A percentile compares a stretch with the other conserved stretches of the same genome.
Evolutionary conservation across 202 grass and related monocot species (phyloP).

Genomic region (Bolboschoenoplectus hybrid): DNA sequence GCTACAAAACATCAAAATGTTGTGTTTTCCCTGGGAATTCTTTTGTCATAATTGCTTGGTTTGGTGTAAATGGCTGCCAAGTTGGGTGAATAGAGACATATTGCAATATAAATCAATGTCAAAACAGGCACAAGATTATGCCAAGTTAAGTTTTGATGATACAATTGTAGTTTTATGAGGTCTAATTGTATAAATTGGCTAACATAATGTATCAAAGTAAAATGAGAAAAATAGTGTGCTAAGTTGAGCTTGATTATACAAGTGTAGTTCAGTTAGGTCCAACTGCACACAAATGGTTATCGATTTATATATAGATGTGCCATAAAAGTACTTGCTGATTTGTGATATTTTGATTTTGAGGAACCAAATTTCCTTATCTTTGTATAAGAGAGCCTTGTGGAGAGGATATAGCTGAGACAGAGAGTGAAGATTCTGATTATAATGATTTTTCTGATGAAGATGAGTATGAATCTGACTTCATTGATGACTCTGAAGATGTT

Average conservation of each 20-base stretch:
- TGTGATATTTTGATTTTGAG: background rate
- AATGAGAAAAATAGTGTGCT: background rate
- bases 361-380: constrained; percentile 16
- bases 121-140: background rate
- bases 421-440: constrained; percentile 62
- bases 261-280: background rate
- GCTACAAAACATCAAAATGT: background rate
- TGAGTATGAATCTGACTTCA: constrained; percentile 92
- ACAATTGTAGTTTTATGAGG: background rate
- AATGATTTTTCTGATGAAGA: constrained; percentile 46
- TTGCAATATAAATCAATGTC: background rate
- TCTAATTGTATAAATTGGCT: background rate
- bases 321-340: background rate
- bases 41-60: background rate
- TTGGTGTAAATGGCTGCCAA: background rate
- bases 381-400: constrained; percentile 44
- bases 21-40: background rate
- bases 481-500: constrained; percentile 75
- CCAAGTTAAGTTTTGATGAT: background rate
- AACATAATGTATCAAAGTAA: background rate
- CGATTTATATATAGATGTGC: background rate
- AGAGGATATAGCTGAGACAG: constrained; percentile 77
- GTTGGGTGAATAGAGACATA: background rate
- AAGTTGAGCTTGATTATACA: background rate
- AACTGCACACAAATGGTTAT: background rate